These are phyloP conservation scores for Xylaria digitata DNA, from an alignment of 2,329 filamentous ascomycete genomes.

Conservation along the genomic window DNA sequence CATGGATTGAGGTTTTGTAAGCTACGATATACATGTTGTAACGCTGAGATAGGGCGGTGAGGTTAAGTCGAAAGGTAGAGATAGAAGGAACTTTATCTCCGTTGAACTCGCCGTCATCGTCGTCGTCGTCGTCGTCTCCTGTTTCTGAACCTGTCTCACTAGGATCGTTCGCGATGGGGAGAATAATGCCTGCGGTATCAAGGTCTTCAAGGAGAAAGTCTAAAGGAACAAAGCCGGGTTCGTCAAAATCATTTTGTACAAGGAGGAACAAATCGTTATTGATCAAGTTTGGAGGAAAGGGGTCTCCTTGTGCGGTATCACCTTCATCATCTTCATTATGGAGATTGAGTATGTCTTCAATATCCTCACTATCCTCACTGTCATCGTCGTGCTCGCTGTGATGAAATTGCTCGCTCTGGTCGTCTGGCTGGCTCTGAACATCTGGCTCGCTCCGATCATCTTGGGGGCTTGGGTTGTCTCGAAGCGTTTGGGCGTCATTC, in stretches of 20 bases:
- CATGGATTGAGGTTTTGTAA: constrained; percentile 66
- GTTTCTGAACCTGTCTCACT: not conserved
- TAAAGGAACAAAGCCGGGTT: too few relatives aligned
- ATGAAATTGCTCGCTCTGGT: too few relatives aligned
- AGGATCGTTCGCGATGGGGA: too few relatives aligned
- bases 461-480: not conserved
- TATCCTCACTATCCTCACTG: too few relatives aligned
- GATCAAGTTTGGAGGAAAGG: too few relatives aligned
- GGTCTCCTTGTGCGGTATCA: not conserved
- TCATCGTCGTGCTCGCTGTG: too few relatives aligned
- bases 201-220: too few relatives aligned
- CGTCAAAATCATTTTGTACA: too few relatives aligned
- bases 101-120: not conserved
- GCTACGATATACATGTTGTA: constrained; percentile 73
- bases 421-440: not conserved
- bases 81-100: constrained; percentile 40
- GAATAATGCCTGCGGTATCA: too few relatives aligned
- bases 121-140: not conserved
- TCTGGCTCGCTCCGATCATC: not conserved
- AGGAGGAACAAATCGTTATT: too few relatives aligned
- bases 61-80: constrained; percentile 62
- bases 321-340: not conserved
- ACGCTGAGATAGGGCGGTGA: constrained; percentile 67
- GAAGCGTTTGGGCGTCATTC: not conserved
- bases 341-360: too few relatives aligned